phyloP scores from a whole-genome alignment of 805 yeast species.

The Candida andamanensis region DNA sequence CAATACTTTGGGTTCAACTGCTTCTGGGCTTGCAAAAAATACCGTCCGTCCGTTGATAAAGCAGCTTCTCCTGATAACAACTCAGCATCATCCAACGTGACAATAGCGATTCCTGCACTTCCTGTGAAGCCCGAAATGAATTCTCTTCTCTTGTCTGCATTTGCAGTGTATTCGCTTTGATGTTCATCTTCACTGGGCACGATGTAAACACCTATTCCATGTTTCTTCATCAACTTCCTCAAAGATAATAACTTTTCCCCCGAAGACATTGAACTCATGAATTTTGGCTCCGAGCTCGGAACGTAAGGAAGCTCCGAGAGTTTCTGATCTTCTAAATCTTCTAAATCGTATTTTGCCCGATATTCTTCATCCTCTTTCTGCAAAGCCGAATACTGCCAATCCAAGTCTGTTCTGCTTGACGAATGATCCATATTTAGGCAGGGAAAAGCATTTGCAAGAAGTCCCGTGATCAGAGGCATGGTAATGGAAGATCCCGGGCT shows the following conservation, averaged over 20 bases:
- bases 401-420: too few relatives aligned
- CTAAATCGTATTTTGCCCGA: too few relatives aligned
- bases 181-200: constrained; percentile 92
- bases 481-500: too few relatives aligned
- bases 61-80: constrained; percentile 62
- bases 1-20: constrained; percentile 72
- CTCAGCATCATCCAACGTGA: constrained; percentile 48
- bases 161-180: constrained; percentile 82
- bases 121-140: constrained; percentile 89
- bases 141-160: constrained; percentile 75
- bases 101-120: constrained; percentile 87
- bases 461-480: too few relatives aligned
- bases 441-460: too few relatives aligned
- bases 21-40: constrained; percentile 83
- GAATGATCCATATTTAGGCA: too few relatives aligned
- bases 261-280: constrained; percentile 37
- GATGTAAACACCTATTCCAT: constrained; percentile 66
- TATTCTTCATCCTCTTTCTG: too few relatives aligned
- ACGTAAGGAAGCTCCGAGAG: constrained; percentile 24
- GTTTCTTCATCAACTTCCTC: constrained; percentile 57
- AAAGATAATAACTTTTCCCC: constrained; percentile 54
- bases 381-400: too few relatives aligned
- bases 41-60: constrained; percentile 90
- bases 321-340: constrained; percentile 15
- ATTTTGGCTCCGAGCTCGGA: constrained; percentile 2